Conservation (phyloP, 139 green algal genomes). For the Tetradesmus obliquus region DNA sequence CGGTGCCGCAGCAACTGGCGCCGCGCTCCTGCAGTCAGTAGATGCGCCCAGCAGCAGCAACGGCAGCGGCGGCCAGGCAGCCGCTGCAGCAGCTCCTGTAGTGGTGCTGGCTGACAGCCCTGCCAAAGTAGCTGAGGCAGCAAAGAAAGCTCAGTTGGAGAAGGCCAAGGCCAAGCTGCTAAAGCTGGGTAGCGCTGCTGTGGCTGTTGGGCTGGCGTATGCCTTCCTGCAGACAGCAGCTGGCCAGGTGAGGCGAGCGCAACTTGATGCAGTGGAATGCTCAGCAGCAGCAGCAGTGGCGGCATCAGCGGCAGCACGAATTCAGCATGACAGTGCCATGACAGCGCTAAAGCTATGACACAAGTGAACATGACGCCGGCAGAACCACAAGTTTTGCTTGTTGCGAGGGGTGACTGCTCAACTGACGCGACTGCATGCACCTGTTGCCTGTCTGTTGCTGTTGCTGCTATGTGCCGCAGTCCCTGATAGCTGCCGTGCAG, state of each 20-base stretch:
- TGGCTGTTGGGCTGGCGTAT: conserved; percentile 9
- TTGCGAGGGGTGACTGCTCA: too few species aligned
- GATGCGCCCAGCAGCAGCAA: not conserved
- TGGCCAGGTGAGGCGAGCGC: conserved; percentile 17
- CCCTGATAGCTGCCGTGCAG: not conserved
- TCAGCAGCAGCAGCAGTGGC: not conserved
- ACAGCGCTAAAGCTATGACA: not conserved
- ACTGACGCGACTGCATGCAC: too few species aligned
- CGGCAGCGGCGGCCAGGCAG: not conserved
- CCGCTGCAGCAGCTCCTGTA: not conserved
- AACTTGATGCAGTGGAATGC: not conserved
- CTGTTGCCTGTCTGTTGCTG: not conserved
- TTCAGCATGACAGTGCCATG: not conserved
- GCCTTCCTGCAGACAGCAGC: conserved; percentile 30
- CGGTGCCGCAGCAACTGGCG: conserved; percentile 12
- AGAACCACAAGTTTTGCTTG: not conserved
- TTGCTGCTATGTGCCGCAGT: not conserved
- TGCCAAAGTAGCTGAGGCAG: not conserved
- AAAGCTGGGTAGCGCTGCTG: not conserved
- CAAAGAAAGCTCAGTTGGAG: conserved; percentile 14
- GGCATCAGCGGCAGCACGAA: not conserved
- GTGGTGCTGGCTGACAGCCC: not conserved
- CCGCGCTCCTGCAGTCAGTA: not conserved
- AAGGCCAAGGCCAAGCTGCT: not conserved
- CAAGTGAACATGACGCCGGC: too few species aligned